A percentile compares a stretch with the other conserved stretches of the same genome.
Conservation (phyloP, 176 grass and related monocot species). For the Typha latifolia region DNA sequence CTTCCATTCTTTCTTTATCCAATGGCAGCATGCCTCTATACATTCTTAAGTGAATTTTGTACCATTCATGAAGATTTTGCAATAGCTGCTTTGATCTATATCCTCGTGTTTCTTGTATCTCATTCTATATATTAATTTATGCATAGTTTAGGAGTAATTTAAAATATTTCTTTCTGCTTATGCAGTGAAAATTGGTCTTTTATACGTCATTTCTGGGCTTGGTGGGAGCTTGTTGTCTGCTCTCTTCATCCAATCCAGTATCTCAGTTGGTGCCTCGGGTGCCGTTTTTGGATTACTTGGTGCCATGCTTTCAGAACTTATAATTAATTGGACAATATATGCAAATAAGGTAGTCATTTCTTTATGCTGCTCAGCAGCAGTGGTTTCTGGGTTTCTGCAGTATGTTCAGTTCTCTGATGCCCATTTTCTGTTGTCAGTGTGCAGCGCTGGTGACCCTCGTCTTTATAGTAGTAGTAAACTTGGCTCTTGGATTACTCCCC, state of each 20-base stretch:
- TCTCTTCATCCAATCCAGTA: slow-evolving; percentile 59
- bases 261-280: slow-evolving; percentile 86
- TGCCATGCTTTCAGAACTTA: slow-evolving; percentile 86
- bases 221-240: slow-evolving; percentile 78
- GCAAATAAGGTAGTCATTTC: slow-evolving; percentile 57
- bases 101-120: neutral
- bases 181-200: slow-evolving; percentile 53
- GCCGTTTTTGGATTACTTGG: slow-evolving; percentile 83
- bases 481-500: slow-evolving; percentile 70
- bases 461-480: slow-evolving; percentile 51
- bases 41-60: neutral
- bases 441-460: slow-evolving; percentile 48
- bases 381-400: neutral
- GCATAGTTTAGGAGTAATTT: neutral
- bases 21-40: neutral
- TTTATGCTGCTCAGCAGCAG: neutral
- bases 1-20: neutral
- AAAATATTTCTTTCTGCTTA: slow-evolving; percentile 5
- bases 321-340: slow-evolving; percentile 92
- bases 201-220: slow-evolving; percentile 71
- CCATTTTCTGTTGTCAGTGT: slow-evolving; percentile 31
- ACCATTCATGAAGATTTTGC: neutral
- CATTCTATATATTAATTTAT: neutral
- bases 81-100: neutral
- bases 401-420: neutral